phyloP scores from a whole-genome alignment of 768 basidiomycete genomes.

The Artomyces pyxidatus region DNA sequence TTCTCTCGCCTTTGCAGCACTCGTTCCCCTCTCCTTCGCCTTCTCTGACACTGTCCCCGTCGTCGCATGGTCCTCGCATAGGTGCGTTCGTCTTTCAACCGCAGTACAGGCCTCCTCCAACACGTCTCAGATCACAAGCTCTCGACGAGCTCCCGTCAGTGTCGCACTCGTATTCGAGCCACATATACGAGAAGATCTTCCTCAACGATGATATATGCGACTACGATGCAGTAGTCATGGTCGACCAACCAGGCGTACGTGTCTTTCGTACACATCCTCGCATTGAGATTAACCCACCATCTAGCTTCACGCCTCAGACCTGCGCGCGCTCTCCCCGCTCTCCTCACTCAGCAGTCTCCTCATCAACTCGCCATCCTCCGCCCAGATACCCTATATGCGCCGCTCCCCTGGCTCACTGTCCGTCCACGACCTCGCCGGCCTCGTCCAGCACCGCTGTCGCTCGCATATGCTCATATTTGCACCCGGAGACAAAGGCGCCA shows the following conservation, averaged over 20 bases:
- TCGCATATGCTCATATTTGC: constrained; percentile 37
- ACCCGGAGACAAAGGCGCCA: constrained; percentile 24
- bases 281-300: neutral
- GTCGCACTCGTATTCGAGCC: neutral
- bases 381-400: constrained; percentile 57
- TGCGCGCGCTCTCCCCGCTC: constrained; percentile 48
- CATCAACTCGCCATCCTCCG: constrained; percentile 40
- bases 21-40: neutral
- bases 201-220: neutral
- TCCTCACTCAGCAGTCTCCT: constrained; percentile 43
- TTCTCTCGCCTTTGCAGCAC: neutral
- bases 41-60: constrained; percentile 2
- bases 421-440: constrained; percentile 31
- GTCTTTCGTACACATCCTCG: neutral
- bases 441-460: constrained; percentile 45
- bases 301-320: constrained; percentile 72
- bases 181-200: neutral
- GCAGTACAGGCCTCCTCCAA: neutral
- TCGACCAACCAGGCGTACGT: constrained; percentile 69
- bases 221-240: constrained; percentile 36
- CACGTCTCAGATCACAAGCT: neutral
- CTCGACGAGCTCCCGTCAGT: constrained; percentile 1
- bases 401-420: constrained; percentile 21
- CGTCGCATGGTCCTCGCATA: constrained; percentile 3
- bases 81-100: neutral